phyloP scores from a whole-genome alignment of 208 protist genomes.

The Trypanosoma melophagium region DNA sequence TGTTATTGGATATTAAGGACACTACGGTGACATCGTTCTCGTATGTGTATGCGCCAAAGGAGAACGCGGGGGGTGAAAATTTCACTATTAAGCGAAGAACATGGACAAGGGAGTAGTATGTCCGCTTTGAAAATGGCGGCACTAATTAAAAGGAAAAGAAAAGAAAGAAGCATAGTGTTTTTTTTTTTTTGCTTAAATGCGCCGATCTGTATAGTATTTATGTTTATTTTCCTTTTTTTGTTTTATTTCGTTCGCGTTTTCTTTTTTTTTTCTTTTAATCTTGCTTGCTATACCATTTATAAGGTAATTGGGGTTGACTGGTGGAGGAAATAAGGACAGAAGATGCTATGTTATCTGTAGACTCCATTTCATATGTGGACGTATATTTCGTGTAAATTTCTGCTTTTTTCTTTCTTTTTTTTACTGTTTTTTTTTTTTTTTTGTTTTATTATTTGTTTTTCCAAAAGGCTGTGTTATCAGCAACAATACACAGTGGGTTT shows the following conservation, averaged over 20 bases:
- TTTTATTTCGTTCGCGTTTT: background rate
- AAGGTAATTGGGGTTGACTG: background rate
- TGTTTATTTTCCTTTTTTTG: conserved; percentile 12
- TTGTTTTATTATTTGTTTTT: too few species aligned
- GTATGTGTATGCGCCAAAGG: conserved; percentile 53
- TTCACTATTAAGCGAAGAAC: conserved; percentile 75
- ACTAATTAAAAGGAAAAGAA: background rate
- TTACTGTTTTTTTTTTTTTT: too few species aligned
- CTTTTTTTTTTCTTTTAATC: too few species aligned
- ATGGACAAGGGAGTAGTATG: conserved; percentile 44
- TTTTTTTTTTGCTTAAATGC: background rate
- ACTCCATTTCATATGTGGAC: too few species aligned
- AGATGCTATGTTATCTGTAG: too few species aligned
- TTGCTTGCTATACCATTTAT: too few species aligned
- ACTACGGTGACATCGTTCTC: conserved; percentile 68
- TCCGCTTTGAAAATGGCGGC: background rate
- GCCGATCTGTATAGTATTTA: background rate
- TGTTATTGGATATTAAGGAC: conserved; percentile 96
- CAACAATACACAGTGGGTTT: too few species aligned
- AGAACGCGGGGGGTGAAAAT: conserved; percentile 16
- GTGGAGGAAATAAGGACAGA: too few species aligned
- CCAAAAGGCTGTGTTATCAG: too few species aligned
- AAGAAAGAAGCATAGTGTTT: conserved; percentile 23
- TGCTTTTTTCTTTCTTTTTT: too few species aligned
- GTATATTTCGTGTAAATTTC: too few species aligned